These are phyloP conservation scores for Lathyrus oleraceus DNA, from an alignment of 306 rosid genomes.

Conservation along the genomic window DNA sequence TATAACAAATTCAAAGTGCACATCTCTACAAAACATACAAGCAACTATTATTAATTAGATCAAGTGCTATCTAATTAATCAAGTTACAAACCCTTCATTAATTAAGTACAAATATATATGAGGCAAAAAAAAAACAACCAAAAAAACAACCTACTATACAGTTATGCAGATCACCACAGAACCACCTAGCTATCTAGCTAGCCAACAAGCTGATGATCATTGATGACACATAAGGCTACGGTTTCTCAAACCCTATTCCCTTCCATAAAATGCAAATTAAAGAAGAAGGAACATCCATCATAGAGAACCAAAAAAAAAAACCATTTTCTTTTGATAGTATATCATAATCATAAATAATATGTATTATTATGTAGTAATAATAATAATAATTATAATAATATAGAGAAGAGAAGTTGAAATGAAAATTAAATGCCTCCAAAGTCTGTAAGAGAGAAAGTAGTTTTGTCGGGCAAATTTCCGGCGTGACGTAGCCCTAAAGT, in stretches of 20 bases:
- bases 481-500: conserved; percentile 96
- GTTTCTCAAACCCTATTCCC: conserved; percentile 43
- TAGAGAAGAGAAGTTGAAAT: conserved; percentile 15
- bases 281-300: conserved; percentile 25
- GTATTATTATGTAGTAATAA: conserved; percentile 22
- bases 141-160: conserved; percentile 59
- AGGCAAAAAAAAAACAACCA: background rate
- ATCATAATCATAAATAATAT: conserved; percentile 33
- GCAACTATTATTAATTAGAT: conserved; percentile 34
- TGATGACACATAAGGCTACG: conserved; percentile 20
- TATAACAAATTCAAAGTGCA: background rate
- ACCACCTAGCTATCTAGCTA: conserved; percentile 7
- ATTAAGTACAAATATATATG: conserved; percentile 33
- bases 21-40: conserved; percentile 9
- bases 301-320: conserved; percentile 5
- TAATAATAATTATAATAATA: background rate
- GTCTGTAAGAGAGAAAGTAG: conserved; percentile 76
- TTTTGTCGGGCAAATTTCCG: conserved; percentile 76
- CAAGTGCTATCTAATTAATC: conserved; percentile 34
- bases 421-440: conserved; percentile 68
- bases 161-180: conserved; percentile 46
- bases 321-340: conserved; percentile 28
- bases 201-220: conserved; percentile 32
- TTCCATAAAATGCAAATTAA: conserved; percentile 35
- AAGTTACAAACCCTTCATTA: conserved; percentile 39